Percentiles rank a stretch among this genome's conserved stretches.
Conservation (phyloP, 2,329 filamentous ascomycete species). For the Huntiella abstrusa region DNA sequence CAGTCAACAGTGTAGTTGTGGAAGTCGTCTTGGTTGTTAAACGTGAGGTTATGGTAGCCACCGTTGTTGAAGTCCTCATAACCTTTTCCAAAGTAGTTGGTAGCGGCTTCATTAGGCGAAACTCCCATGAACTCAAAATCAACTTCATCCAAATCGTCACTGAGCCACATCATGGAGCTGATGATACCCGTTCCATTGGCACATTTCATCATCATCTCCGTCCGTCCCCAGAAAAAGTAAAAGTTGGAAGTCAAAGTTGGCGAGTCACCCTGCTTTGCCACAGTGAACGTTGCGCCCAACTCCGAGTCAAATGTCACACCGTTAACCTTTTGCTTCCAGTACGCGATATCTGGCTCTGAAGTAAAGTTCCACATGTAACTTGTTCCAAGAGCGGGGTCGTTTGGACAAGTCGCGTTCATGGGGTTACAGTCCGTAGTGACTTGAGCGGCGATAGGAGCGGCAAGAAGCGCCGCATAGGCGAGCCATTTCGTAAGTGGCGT, state of each 20-base stretch:
- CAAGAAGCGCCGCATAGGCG: slow-evolving; percentile 13
- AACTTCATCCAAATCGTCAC: slow-evolving; percentile 70
- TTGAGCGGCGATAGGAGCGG: slow-evolving; percentile 42
- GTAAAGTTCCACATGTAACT: slow-evolving; percentile 47
- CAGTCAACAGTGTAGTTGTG: slow-evolving; percentile 65
- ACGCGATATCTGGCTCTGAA: slow-evolving; percentile 32
- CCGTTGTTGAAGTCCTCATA: slow-evolving; percentile 37
- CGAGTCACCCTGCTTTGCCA: slow-evolving; percentile 51
- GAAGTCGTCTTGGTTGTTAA: slow-evolving; percentile 37
- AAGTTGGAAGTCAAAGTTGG: slow-evolving; percentile 64
- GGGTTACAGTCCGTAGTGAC: slow-evolving; percentile 66
- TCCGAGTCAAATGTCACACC: slow-evolving; percentile 45
- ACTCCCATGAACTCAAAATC: slow-evolving; percentile 70
- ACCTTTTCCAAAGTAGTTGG: slow-evolving; percentile 69
- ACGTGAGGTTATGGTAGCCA: slow-evolving; percentile 34
- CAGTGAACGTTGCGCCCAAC: slow-evolving; percentile 52
- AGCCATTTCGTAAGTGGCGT: neutral
- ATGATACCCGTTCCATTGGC: slow-evolving; percentile 59
- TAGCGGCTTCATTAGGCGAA: slow-evolving; percentile 42
- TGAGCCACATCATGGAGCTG: slow-evolving; percentile 66
- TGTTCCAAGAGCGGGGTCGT: slow-evolving; percentile 52
- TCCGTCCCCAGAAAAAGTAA: slow-evolving; percentile 71
- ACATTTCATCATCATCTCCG: slow-evolving; percentile 62
- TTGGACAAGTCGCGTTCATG: slow-evolving; percentile 47
- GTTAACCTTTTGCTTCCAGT: slow-evolving; percentile 47